Base-by-base conservation (phyloP, 352 stramenopile genomes). In the Phytophthora pistaciae region DNA sequence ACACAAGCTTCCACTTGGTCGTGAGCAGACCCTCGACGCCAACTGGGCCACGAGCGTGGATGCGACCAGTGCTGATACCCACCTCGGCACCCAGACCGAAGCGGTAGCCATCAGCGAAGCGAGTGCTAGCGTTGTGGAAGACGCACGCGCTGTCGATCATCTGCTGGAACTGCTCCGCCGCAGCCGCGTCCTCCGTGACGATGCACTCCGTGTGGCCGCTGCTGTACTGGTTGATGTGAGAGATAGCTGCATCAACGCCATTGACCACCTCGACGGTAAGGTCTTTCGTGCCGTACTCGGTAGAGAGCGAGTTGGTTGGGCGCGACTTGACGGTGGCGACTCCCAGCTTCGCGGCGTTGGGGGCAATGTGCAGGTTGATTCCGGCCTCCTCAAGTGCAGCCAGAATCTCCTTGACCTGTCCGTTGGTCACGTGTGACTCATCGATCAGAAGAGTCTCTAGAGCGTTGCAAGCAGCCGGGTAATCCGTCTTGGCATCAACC, bases 401-500 rank as follows among this genome's bases (percentile, higher is more conserved):
- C 16, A 99, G 73, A 25, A 98, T 75, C 31, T 78, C 73, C 60
- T 92, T 84, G 52, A 91, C 83, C 13, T 96, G 79, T 48, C 84
- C 88, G 60, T 80, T 91, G 38, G 66, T 64, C 14, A 98, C 78
- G n/a, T 96, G 86, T 49, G 89, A 74, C 49, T 93, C 90, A 80
- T 99, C 95, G 1, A 99, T 67, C 16, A 99, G 78, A 21, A 99
- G 78, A 49, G 97, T 99, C 78, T 99, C 98, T 55, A 98, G 90
- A 7, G 98, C 96, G 73, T 99, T 99, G 79, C 98, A 99, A 6
- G 97, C 97, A 5, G 97, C 97, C 3, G 97, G 97, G 80, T 99
- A 99, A 75, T 99, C 96, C 23, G 93, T 99, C 89, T 99, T 99
- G 63, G 97, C 89, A 80, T 99, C 97, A 25, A 99, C 88, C n/a